A percentile compares a stretch with the other conserved stretches of the same genome.
phyloP scores from a whole-genome alignment of 495 filamentous ascomycete genomes.

The Podospora tetraspora region DNA sequence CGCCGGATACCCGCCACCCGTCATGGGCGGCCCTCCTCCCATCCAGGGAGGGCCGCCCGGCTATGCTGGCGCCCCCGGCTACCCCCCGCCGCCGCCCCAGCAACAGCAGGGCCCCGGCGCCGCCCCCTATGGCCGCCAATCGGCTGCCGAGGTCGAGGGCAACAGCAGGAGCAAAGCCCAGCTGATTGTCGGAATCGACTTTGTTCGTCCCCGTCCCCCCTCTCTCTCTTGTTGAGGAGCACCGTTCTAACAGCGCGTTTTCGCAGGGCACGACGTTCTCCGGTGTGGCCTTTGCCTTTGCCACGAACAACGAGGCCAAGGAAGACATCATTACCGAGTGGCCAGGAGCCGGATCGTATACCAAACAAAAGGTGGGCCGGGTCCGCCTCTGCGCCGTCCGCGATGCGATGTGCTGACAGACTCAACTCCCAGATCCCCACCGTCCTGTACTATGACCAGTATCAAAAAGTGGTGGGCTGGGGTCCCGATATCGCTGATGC shows the following conservation, averaged over 20 bases:
- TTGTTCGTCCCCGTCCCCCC: slow-evolving; percentile 48
- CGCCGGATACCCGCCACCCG: slow-evolving; percentile 49
- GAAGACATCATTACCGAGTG: slow-evolving; percentile 76
- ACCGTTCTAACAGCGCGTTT: slow-evolving; percentile 22
- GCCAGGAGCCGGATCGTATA: slow-evolving; percentile 69
- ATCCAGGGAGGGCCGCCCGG: slow-evolving; percentile 47
- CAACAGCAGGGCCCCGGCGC: slow-evolving; percentile 30
- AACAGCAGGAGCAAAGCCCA: slow-evolving; percentile 74
- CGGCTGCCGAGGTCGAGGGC: slow-evolving; percentile 79
- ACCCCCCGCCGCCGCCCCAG: slow-evolving; percentile 42
- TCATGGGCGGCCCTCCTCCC: slow-evolving; percentile 51
- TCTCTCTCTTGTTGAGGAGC: neutral
- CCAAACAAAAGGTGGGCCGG: slow-evolving; percentile 61
- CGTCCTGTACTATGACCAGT: slow-evolving; percentile 70
- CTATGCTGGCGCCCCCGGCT: slow-evolving; percentile 35
- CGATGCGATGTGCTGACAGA: neutral
- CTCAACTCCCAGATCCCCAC: slow-evolving; percentile 55
- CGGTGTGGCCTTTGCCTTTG: slow-evolving; percentile 68
- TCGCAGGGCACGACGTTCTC: slow-evolving; percentile 69
- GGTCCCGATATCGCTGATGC: slow-evolving; percentile 72
- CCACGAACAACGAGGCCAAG: slow-evolving; percentile 71
- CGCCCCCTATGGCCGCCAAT: slow-evolving; percentile 48
- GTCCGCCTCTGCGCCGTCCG: neutral
- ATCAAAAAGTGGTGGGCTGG: slow-evolving; percentile 73
- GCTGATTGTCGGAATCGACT: slow-evolving; percentile 76